These are phyloP conservation scores for Codiaeum variegatum DNA, from an alignment of 441 rosid species.

Conservation along the genomic window DNA sequence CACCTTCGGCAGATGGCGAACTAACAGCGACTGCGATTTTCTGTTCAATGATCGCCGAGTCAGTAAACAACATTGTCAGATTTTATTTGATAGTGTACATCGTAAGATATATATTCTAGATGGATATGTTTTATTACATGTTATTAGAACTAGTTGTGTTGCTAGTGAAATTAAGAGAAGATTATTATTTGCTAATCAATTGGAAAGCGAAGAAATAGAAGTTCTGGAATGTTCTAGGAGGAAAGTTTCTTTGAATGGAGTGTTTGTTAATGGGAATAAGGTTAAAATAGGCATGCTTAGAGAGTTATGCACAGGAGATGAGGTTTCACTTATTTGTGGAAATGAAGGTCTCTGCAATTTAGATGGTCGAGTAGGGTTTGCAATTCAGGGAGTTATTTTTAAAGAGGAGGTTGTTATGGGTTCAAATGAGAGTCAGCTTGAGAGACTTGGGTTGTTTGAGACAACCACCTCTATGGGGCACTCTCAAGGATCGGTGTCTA, in stretches of 20 bases:
- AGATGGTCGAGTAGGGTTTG: conserved; percentile 19
- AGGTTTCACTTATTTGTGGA: conserved; percentile 51
- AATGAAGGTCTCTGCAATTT: conserved; percentile 10
- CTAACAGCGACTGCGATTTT: conserved; percentile 41
- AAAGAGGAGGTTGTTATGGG: conserved; percentile 37
- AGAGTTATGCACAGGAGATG: conserved; percentile 65
- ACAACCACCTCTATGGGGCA: conserved; percentile 29
- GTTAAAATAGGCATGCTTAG: conserved; percentile 30
- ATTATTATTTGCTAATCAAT: conserved; percentile 26
- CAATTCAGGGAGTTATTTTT: conserved; percentile 32
- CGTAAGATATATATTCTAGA: conserved; percentile 55
- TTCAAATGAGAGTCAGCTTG: conserved; percentile 21
- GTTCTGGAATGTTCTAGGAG: conserved; percentile 26
- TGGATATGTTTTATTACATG: conserved; percentile 34
- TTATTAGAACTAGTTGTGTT: conserved; percentile 19
- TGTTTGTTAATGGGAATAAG: conserved; percentile 59
- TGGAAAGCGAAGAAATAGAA: conserved; percentile 28
- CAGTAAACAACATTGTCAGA: conserved; percentile 74
- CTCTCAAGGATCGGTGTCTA: conserved; percentile 51
- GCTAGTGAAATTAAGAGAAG: conserved; percentile 44
- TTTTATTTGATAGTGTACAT: conserved; percentile 48
- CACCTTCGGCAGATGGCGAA: conserved; percentile 70
- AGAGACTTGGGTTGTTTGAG: conserved; percentile 27
- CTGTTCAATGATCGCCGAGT: conserved; percentile 40
- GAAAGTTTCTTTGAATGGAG: conserved; percentile 53